phyloP scores from a whole-genome alignment of 768 basidiomycete genomes.

The Jaapia argillacea region DNA sequence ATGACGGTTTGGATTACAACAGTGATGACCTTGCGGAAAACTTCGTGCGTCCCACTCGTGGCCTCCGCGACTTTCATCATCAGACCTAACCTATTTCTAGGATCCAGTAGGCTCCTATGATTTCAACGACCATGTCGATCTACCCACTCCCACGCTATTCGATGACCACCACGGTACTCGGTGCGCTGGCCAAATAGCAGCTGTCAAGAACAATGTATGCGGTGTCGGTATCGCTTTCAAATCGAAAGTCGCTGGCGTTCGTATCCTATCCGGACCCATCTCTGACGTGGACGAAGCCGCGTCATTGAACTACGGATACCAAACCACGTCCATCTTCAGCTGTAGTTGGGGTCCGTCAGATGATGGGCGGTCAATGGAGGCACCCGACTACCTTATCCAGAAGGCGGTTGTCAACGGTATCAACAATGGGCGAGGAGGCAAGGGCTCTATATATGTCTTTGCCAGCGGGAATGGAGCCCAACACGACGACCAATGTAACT shows the following conservation, averaged over 20 bases:
- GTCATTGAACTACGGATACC: constrained; percentile 88
- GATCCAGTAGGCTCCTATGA: constrained; percentile 85
- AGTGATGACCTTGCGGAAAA: constrained; percentile 82
- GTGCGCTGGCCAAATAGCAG: constrained; percentile 95
- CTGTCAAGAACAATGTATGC: constrained; percentile 85
- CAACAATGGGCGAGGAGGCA: constrained; percentile 79
- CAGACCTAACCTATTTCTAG: constrained; percentile 26
- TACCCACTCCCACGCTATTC: constrained; percentile 78
- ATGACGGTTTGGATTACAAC: constrained; percentile 90
- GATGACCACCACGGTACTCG: constrained; percentile 98
- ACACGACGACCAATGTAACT: constrained; percentile 94
- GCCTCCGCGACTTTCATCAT: neutral
- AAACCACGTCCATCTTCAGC: constrained; percentile 87
- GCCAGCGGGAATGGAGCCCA: constrained; percentile 94
- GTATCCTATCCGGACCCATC: constrained; percentile 92
- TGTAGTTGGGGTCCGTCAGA: constrained; percentile 99
- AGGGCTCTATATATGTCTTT: constrained; percentile 93
- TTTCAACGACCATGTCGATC: constrained; percentile 85
- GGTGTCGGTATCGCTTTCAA: constrained; percentile 91
- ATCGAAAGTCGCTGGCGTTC: constrained; percentile 86
- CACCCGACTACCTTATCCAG: constrained; percentile 80
- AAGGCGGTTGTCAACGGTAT: constrained; percentile 94
- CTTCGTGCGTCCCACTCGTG: constrained; percentile 55
- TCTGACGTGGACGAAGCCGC: constrained; percentile 94
- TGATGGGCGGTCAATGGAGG: constrained; percentile 92